Base-by-base conservation (phyloP, 192 early-diverging fungal genomes). In the Gorgonomyces haynaldii region DNA sequence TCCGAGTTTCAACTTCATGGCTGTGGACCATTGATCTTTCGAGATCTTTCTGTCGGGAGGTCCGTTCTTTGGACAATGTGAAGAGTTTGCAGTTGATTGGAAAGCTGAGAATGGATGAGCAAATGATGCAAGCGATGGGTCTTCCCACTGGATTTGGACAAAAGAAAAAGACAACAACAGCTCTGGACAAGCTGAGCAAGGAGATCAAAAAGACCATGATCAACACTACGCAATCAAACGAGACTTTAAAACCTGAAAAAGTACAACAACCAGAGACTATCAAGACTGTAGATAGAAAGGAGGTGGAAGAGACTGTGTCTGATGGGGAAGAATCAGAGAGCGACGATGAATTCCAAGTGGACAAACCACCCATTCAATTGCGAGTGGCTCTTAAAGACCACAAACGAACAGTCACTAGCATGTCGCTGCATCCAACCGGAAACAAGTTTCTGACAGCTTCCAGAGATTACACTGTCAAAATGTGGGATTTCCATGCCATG, bases 401-500 rank as follows among this genome's bases (percentile, higher is more conserved):
- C 52, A 37, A 31, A 5, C 52, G 82, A 78, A 75, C 81, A 15
- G 78, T 88, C 15, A 84, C 87, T 0, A 76, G 86, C 1, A 64
- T 97, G 25, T 66, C 86, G 1, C 66, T 93, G 40, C 88, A 98
- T 49, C 79, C 89, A 19, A 60, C 86, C 0, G 90, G 90, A 5
- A 64, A 78, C n/a, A 54, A 81, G 9, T 60, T 95, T 0, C 69
- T 81, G 15, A 81, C 83, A 5, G 91, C 88, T 46, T 71, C 84
- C 13, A 81, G 86, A 43, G 88, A 89, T 47, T 81, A 85, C 29
- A 72, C 73, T 36, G 52, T 94, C 26, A 84, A 84, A 37, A 63
- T 98, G 28, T 98, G 91, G 91, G 89, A 92, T 61, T 98, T 98
- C 69, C 68, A 80, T 25, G 81, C 79, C 8, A 95, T 92, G 90